A percentile compares a stretch with the other conserved stretches of the same genome.
Conservation (phyloP, 2,329 filamentous ascomycete species). For the Colletotrichum nymphaeae region DNA sequence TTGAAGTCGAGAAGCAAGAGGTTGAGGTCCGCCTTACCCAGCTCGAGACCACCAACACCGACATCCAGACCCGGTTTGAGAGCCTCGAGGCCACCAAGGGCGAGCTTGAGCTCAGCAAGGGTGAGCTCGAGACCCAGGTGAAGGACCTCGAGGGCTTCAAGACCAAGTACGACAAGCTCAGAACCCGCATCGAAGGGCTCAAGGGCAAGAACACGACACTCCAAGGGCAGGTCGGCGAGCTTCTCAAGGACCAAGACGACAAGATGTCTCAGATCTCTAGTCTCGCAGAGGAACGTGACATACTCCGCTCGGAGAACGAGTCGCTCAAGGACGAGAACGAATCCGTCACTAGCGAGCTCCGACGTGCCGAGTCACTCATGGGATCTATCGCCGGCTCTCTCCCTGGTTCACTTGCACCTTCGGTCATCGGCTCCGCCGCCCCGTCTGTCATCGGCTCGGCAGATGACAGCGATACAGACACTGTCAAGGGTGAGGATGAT, state of each 20-base stretch:
- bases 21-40: constrained; percentile 21
- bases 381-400: constrained; percentile 20
- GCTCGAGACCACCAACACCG: constrained; percentile 26
- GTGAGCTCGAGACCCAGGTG: constrained; percentile 27
- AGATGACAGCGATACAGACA: constrained; percentile 25
- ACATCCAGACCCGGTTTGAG: constrained; percentile 19
- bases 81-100: constrained; percentile 31
- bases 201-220: constrained; percentile 30
- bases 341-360: constrained; percentile 30
- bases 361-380: constrained; percentile 30
- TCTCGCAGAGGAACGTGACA: constrained; percentile 29
- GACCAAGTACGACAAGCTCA: constrained; percentile 33
- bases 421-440: background rate
- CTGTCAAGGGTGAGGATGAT: constrained; percentile 29
- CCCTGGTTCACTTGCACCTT: background rate
- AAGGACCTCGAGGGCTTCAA: constrained; percentile 33
- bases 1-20: constrained; percentile 28
- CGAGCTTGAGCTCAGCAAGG: constrained; percentile 19
- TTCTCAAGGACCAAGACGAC: constrained; percentile 35
- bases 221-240: constrained; percentile 19
- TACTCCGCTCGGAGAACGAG: constrained; percentile 25
- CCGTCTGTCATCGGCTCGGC: constrained; percentile 9
- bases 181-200: constrained; percentile 27
- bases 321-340: constrained; percentile 35
- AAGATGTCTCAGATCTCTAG: constrained; percentile 30